These are phyloP conservation scores for Parmelia sp. DNA, from an alignment of 495 filamentous ascomycete genomes.

Conservation along the genomic window DNA sequence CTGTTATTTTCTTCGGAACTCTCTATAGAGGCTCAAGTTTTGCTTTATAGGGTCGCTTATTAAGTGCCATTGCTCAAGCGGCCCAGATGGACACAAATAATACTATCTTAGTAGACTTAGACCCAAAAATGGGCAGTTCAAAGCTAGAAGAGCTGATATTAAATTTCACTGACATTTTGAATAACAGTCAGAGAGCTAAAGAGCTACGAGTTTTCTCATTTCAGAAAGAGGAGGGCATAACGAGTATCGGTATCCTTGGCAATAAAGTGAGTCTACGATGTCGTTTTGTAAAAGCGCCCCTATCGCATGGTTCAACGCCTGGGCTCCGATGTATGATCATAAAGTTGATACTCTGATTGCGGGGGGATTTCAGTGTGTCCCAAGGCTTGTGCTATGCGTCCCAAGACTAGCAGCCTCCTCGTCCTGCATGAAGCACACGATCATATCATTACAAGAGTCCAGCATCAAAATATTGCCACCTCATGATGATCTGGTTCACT, in stretches of 20 bases:
- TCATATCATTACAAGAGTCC: too few species aligned
- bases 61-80: constrained; percentile 7
- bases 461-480: neutral
- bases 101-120: constrained; percentile 4
- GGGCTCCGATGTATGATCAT: neutral
- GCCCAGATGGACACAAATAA: constrained; percentile 14
- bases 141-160: constrained; percentile 9
- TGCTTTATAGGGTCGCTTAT: constrained; percentile 13
- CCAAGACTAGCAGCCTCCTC: too few species aligned
- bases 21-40: constrained; percentile 15
- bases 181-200: neutral
- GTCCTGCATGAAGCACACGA: too few species aligned
- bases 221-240: constrained; percentile 14
- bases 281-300: neutral
- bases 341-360: too few species aligned
- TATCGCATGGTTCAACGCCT: neutral
- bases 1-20: constrained; percentile 11
- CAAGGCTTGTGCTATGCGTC: too few species aligned
- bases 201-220: constrained; percentile 15
- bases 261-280: constrained; percentile 9
- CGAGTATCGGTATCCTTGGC: neutral
- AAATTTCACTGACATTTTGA: constrained; percentile 13
- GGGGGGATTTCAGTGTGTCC: too few species aligned
- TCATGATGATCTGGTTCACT: neutral
- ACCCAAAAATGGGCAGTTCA: neutral